Base-by-base conservation (phyloP, 2,329 filamentous ascomycete species). In the Trichoderma sp. region DNA sequence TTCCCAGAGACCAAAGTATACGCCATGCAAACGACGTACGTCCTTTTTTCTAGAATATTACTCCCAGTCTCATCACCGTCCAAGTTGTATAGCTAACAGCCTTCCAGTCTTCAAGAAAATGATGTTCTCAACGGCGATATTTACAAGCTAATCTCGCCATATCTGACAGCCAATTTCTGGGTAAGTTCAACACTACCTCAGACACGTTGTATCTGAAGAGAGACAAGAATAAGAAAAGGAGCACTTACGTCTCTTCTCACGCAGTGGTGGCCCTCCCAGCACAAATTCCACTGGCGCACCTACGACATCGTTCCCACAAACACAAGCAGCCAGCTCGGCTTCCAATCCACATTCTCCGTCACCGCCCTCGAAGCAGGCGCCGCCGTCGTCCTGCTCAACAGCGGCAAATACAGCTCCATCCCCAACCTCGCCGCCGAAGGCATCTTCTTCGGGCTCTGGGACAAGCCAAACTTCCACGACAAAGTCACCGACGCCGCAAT, bases 281-380 rank as follows among this genome's bases (percentile, higher is more conserved):
- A 75, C 70, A 85, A 85, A 73, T 86, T 86, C 74, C 83, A 85
- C 75, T 83, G 82, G 76, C 79, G 84, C n/a, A 85, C 84, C 76
- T 86, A 86, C 73, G 83, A 85, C 72, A 74, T 79, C n/a, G 78
- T 85, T 4, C 77, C 80, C 0, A 71, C 74, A n/a, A 77, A 79
- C 52, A 76, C 77, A 13, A 82, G 79, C 62, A 71, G 76, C 43
- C 84, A 86, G 71, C 73, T 85, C 70, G 84, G 83, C 10, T 85
- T 85, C 74, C 84, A 86, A 70, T 84, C 82, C 70, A 86, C 84
- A 24, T 86, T 86, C 72, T 85, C 83, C 43, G 75, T 85, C 29
- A 82, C 83, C 0, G 75, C 80, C 13, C 47, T 82, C 69, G 83
- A 85, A 71, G 84, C 80, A 2, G 70, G 71, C 52, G 74, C 81